These are phyloP conservation scores for Penicillium arizonense DNA, from an alignment of 495 filamentous ascomycete genomes.

Conservation along the genomic window DNA sequence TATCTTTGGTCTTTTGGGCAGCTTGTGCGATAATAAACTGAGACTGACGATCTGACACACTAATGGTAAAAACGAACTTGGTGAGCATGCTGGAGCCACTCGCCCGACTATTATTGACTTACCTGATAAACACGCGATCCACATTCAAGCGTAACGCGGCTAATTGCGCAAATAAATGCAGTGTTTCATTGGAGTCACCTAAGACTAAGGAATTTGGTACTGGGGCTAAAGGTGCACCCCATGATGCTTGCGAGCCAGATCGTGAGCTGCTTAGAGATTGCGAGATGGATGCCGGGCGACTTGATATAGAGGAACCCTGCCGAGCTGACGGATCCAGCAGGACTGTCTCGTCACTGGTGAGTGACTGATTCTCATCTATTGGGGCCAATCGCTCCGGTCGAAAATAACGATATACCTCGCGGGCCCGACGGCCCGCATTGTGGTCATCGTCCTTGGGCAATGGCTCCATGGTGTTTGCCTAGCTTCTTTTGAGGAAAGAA, in stretches of 20 bases:
- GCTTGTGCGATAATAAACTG: conserved; percentile 59
- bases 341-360: neutral
- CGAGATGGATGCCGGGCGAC: conserved; percentile 14
- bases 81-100: neutral
- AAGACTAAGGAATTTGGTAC: conserved; percentile 24
- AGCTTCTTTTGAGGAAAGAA: neutral
- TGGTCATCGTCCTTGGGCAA: conserved; percentile 18
- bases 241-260: neutral
- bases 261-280: conserved; percentile 3
- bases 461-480: conserved; percentile 13
- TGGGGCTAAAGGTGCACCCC: neutral
- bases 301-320: neutral
- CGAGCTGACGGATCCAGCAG: neutral
- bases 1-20: conserved; percentile 39
- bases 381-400: conserved; percentile 26
- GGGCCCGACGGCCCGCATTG: conserved; percentile 34
- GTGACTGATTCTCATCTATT: conserved; percentile 9
- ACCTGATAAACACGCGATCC: conserved; percentile 45
- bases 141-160: conserved; percentile 48
- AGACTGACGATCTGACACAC: conserved; percentile 56
- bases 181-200: conserved; percentile 50
- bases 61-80: neutral
- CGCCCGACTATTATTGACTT: conserved; percentile 11
- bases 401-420: conserved; percentile 49
- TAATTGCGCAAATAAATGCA: conserved; percentile 51